Conservation (phyloP, 768 basidiomycete species). For the Candolleomyces efflorescens region DNA sequence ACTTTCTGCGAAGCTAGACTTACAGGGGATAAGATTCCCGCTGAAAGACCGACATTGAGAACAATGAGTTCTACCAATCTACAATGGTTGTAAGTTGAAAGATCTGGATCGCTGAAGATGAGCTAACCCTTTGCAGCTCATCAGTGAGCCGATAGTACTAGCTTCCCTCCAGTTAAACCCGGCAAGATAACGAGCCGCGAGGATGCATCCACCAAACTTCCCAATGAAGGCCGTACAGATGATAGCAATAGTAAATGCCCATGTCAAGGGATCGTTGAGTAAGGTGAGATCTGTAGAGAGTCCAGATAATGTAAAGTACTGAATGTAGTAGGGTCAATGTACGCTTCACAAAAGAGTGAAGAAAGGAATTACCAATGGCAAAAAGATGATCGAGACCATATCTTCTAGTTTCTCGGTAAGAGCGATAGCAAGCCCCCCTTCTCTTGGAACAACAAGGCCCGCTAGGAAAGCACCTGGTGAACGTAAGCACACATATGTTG, state of each 20-base stretch:
- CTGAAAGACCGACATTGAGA: constrained; percentile 79
- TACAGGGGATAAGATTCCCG: constrained; percentile 42
- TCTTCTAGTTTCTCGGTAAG: constrained; percentile 87
- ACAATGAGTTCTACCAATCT: constrained; percentile 87
- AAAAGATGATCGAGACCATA: constrained; percentile 68
- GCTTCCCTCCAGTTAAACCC: constrained; percentile 77
- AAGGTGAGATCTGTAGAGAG: constrained; percentile 76
- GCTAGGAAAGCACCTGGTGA: constrained; percentile 71
- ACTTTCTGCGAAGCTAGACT: too few species aligned
- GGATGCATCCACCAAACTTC: constrained; percentile 73
- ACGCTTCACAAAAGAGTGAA: background rate
- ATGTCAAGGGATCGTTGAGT: constrained; percentile 68
- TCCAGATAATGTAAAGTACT: constrained; percentile 83
- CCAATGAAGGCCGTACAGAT: constrained; percentile 71
- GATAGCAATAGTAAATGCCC: constrained; percentile 79
- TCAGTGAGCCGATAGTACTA: constrained; percentile 79
- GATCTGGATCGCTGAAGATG: background rate
- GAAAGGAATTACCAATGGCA: constrained; percentile 59
- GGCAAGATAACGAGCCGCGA: constrained; percentile 44
- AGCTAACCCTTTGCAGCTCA: constrained; percentile 84
- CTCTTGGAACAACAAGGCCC: constrained; percentile 78
- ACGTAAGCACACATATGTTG: constrained; percentile 5
- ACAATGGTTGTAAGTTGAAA: background rate
- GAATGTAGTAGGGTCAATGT: background rate
- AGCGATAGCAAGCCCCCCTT: constrained; percentile 76